Evolutionary conservation across 106 monocot genomes (phyloP).

Genomic region (Ottelia alismoides): DNA sequence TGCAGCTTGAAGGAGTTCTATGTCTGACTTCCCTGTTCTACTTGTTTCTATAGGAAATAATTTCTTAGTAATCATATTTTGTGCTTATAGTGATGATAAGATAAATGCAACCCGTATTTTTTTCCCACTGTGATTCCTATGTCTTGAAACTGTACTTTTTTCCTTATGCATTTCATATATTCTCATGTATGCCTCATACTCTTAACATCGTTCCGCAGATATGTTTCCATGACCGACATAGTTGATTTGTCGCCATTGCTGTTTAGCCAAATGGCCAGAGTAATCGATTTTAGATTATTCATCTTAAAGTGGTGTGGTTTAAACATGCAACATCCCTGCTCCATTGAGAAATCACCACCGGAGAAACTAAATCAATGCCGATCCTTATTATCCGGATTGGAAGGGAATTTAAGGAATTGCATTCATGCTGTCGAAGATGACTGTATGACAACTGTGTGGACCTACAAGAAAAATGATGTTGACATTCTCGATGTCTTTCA

Average conservation of each 20-base stretch:
- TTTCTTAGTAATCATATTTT: no score
- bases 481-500: slow-evolving; percentile 60
- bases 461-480: slow-evolving; percentile 62
- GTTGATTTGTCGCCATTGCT: slow-evolving; percentile 53
- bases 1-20: no score
- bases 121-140: no score
- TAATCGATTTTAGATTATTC: slow-evolving; percentile 81
- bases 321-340: slow-evolving; percentile 38
- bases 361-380: slow-evolving; percentile 29
- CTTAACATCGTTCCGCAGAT: no score
- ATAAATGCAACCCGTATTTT: no score
- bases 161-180: no score
- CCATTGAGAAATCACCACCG: slow-evolving; percentile 5
- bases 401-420: slow-evolving; percentile 35
- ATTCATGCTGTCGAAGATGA: slow-evolving; percentile 71
- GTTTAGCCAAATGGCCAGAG: slow-evolving; percentile 24
- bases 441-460: slow-evolving; percentile 94
- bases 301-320: slow-evolving; percentile 58
- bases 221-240: slow-evolving; percentile 77
- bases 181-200: no score
- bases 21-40: no score
- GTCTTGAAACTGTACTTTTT: no score
- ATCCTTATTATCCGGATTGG: slow-evolving; percentile 48
- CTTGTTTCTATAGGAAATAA: no score
- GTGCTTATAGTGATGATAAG: no score